Conservation (phyloP, 305 asterid species). For the Solanum chacoense region DNA sequence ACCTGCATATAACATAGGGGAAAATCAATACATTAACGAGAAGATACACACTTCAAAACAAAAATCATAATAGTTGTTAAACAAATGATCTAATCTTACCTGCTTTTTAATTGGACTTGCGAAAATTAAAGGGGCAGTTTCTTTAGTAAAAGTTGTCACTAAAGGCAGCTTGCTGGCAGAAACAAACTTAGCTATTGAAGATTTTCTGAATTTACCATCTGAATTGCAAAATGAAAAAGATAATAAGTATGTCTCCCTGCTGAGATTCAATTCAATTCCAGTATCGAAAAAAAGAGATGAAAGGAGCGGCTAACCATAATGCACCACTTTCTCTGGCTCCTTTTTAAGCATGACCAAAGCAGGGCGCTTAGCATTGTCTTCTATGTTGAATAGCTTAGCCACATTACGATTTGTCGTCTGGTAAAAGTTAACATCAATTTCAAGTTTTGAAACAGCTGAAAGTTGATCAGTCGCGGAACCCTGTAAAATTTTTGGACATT, state of each 20-base stretch:
- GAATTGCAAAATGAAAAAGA: conserved; percentile 11
- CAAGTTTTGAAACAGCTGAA: conserved; percentile 66
- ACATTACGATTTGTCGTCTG: conserved; percentile 58
- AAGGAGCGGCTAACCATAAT: conserved; percentile 45
- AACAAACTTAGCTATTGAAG: conserved; percentile 58
- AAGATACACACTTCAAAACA: not conserved
- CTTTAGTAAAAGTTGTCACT: conserved; percentile 68
- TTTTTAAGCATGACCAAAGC: conserved; percentile 72
- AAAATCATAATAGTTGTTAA: not conserved
- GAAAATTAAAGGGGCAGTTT: conserved; percentile 64
- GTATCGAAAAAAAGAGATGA: not conserved
- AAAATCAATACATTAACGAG: not conserved
- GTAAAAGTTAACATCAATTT: conserved; percentile 56
- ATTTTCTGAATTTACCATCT: conserved; percentile 67
- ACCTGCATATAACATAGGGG: conserved; percentile 24
- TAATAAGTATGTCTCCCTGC: not conserved
- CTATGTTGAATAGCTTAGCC: conserved; percentile 71
- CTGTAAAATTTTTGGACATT: conserved; percentile 24
- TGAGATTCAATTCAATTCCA: not conserved
- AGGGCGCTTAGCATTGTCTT: conserved; percentile 49
- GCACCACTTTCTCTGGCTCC: conserved; percentile 62
- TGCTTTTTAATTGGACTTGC: conserved; percentile 77
- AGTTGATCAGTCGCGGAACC: conserved; percentile 53
- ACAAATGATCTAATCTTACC: conserved; percentile 20
- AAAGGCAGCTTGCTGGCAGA: conserved; percentile 77